Base-by-base conservation (phyloP, 2,329 filamentous ascomycete genomes). In the Diaporthe citriasiana region DNA sequence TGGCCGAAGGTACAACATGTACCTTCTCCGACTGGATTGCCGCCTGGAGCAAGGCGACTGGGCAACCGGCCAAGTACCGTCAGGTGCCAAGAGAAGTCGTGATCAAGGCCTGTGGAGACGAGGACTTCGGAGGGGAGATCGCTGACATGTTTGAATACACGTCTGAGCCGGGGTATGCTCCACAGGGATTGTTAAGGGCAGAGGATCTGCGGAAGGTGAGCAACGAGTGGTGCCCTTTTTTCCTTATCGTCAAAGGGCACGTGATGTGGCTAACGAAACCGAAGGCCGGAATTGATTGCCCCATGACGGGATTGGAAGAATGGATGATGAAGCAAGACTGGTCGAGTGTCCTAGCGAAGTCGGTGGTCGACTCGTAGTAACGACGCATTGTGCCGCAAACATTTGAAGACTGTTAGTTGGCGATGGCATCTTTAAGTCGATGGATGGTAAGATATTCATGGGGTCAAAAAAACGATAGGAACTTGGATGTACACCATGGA, bases 81-180 rank as follows among this genome's bases (percentile, higher is more conserved):
- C 82, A 87, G 74, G 76, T 86, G 15, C 78, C 81, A 0, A 73
- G 82, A 1, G 82, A 86, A 8, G 82, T 86, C 50, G 83, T 88
- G 82, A 80, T 86, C 12, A 78, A 78, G 0, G 76, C 76, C 2
- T 79, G 82, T 0, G 79, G 80, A 0, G 86, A 87, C 55, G 77
- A 77, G 2, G 85, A 86, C 3, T 81, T 82, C 1, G 87, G 86
- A 0, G 78, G 82, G 0, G 87, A 89, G 75, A 79, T 85, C 0
- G 82, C 82, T 4, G 78, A 83, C 73, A 88, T 89, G 87, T 88
- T 84, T 57, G 76, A 79, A 1, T 89, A 89, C 74, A 82, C 81
- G 15, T 85, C 83, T 0, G 81, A 87, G 47, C 86, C 87, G 0
- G 87, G 87, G 0, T 89, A 89, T 71, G 86, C 47, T n/a, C 47